Evolutionary conservation across 2,329 filamentous ascomycete species (phyloP).

Genomic region (Pseudogymnoascus sp.): DNA sequence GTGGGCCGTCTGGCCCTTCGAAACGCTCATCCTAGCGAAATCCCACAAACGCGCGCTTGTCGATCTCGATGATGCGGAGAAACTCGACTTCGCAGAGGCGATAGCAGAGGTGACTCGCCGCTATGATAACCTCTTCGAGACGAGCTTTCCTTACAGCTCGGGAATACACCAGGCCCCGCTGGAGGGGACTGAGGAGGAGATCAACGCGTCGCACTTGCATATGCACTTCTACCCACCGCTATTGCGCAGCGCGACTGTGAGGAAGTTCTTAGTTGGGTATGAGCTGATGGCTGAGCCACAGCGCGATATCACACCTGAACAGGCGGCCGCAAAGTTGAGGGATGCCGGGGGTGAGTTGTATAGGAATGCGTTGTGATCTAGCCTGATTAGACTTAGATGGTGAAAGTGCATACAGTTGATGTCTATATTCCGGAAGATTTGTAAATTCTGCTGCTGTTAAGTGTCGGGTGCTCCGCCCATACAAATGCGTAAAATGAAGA

Average conservation of each 20-base stretch:
- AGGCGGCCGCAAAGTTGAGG: conserved; percentile 72
- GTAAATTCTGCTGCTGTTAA: not conserved
- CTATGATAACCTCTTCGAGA: conserved; percentile 97
- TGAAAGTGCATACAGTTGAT: not conserved
- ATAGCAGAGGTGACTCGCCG: conserved; percentile 81
- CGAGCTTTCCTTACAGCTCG: conserved; percentile 93
- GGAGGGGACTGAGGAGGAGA: conserved; percentile 70
- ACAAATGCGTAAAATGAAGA: not conserved
- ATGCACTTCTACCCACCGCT: conserved; percentile 97
- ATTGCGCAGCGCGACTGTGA: conserved; percentile 82
- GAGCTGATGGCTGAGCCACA: conserved; percentile 98
- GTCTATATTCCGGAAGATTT: not conserved
- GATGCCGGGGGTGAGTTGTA: conserved; percentile 77
- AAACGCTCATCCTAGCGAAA: conserved; percentile 82
- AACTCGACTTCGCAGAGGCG: conserved; percentile 66
- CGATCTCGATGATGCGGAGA: conserved; percentile 67
- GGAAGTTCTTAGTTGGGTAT: conserved; percentile 94
- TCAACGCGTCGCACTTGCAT: conserved; percentile 84
- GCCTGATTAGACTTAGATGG: not conserved
- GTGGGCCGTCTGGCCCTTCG: conserved; percentile 98
- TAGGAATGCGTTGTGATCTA: conserved; percentile 42
- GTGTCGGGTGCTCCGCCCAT: not conserved
- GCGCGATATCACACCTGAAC: conserved; percentile 93
- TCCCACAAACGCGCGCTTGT: conserved; percentile 76
- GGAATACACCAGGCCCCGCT: conserved; percentile 93